Evolutionary conservation across 1,139 yeast genomes (phyloP), one percentile per base, ranked within the genome.

Genomic region (Lodderomyces margitis): DNA sequence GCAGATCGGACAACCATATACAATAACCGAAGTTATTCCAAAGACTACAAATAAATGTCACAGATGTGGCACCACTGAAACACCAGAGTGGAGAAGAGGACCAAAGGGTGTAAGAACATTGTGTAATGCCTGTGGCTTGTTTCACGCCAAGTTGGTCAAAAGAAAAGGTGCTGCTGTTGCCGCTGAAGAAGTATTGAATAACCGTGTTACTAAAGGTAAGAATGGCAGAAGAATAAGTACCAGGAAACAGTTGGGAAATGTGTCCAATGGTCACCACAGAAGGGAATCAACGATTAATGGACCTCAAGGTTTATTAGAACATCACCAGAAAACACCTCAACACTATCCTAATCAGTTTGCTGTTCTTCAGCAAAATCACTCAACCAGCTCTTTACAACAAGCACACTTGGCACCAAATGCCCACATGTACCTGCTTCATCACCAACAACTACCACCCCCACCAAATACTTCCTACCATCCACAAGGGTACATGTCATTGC

Each of bases 51-150:
- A 68, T 46, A 64, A 61, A 50, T 63, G 68, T 46, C 68, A 63
- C 39, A 52, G 68, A 48, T 88, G 96, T 60, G 86, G 84, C 16
- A 81, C 86, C n/a, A 75, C 78, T 2, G 87, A 83, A 46, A 87
- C 96, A 1, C 95, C 96, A 1, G 96, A 88, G 64, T 88, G 96
- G 96, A 71, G 96, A 50, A 73, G 89, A 43, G 96, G 96, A 0
- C 96, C 96, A 2, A 78, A 80, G 47, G 96, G 96, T 0, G 85
- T 84, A 11, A 70, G 94, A 40, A 86, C 95, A 0, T 67, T 88
- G 45, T 88, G 96, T 62, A 88, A 88, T 60, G 95, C 96, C 0
- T 88, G 96, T 64, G 96, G 96, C 0, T 68, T 88, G 39, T 86
- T 78, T 59, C 88, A 83, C 61, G 88, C 92, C 21, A 86, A 86